These are phyloP conservation scores for Rachicladosporium sp. DNA, from an alignment of 2,329 filamentous ascomycete species.

Conservation along the genomic window DNA sequence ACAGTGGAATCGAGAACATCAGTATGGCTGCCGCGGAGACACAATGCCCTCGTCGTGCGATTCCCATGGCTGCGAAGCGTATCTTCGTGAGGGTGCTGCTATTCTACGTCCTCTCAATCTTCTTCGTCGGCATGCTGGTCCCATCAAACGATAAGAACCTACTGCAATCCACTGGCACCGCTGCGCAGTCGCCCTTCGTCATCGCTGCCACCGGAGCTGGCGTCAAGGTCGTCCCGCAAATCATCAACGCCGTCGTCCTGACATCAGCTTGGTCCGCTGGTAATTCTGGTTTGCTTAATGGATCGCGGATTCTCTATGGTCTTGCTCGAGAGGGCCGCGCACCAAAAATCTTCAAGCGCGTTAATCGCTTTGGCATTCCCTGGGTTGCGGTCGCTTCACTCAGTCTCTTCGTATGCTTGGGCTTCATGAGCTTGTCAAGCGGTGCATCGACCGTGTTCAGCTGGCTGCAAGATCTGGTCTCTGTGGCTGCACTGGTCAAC, in stretches of 20 bases:
- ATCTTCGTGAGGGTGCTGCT: constrained; percentile 15
- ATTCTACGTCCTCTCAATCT: constrained; percentile 29
- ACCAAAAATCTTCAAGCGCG: constrained; percentile 38
- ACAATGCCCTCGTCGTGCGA: constrained; percentile 11
- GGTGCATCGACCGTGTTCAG: constrained; percentile 26
- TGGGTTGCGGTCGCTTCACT: constrained; percentile 38
- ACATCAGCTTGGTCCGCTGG: constrained; percentile 50
- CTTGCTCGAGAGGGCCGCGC: constrained; percentile 53
- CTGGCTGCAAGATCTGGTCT: constrained; percentile 28
- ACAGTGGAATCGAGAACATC: constrained; percentile 24
- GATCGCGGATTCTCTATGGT: constrained; percentile 40
- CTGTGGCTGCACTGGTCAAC: constrained; percentile 26
- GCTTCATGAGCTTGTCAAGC: constrained; percentile 24
- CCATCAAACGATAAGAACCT: constrained; percentile 27
- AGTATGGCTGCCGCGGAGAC: constrained; percentile 15
- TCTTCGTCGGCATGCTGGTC: constrained; percentile 27
- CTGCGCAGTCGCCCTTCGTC: constrained; percentile 39
- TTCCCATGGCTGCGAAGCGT: constrained; percentile 13
- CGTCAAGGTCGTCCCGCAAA: constrained; percentile 45
- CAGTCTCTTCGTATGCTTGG: constrained; percentile 20
- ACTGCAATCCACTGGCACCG: constrained; percentile 15
- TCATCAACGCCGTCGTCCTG: constrained; percentile 57
- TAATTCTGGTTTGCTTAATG: constrained; percentile 42
- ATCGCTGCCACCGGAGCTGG: constrained; percentile 50
- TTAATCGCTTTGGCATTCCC: constrained; percentile 33